Conservation (phyloP, 306 rosid genomes). For the Lotus japonicus region DNA sequence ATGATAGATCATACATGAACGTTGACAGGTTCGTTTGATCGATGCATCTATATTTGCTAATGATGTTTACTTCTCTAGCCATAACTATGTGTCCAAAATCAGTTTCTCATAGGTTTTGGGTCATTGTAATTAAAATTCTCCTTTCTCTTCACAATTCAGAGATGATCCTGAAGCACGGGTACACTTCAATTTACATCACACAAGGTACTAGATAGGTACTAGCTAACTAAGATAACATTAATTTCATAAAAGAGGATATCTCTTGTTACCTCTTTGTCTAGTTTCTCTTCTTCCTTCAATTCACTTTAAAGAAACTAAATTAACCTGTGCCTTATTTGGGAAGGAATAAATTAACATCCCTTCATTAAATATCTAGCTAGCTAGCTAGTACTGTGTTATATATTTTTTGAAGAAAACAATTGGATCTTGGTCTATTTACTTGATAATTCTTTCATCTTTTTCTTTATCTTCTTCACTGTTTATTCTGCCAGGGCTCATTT, state of each 20-base stretch:
- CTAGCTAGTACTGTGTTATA: too few species aligned
- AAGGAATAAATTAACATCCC: too few species aligned
- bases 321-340: too few species aligned
- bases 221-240: constrained; percentile 19
- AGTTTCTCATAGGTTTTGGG: too few species aligned
- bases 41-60: constrained; percentile 25
- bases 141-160: constrained; percentile 37
- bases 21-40: constrained; percentile 31
- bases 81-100: neutral
- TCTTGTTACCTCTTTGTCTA: constrained; percentile 13
- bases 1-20: constrained; percentile 17
- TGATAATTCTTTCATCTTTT: too few species aligned
- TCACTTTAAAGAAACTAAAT: too few species aligned
- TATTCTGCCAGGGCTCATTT: too few species aligned
- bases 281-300: neutral
- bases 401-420: too few species aligned
- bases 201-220: constrained; percentile 58
- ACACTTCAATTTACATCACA: constrained; percentile 61
- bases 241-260: neutral
- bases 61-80: constrained; percentile 18
- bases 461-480: too few species aligned
- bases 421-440: too few species aligned
- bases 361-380: too few species aligned
- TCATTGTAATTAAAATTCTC: constrained; percentile 24
- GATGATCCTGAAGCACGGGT: constrained; percentile 79